Evolutionary conservation across 805 yeast species (phyloP).

Genomic region (Cyberlindnera xylosilytica): DNA sequence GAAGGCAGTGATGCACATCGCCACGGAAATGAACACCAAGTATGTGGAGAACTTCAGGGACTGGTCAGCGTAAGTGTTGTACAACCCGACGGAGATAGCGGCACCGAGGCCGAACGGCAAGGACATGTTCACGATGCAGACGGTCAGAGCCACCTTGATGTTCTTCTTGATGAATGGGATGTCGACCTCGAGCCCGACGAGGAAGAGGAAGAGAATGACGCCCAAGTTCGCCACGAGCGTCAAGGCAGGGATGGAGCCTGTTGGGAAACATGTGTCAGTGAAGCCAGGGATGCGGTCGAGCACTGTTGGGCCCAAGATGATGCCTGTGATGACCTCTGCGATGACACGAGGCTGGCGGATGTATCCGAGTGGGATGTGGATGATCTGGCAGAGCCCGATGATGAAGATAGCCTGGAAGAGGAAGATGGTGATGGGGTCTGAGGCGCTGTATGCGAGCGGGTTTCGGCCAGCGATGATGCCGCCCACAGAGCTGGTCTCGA

Average conservation of each 20-base stretch:
- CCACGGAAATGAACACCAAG: conserved; percentile 79
- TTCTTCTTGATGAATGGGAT: conserved; percentile 59
- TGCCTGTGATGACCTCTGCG: conserved; percentile 78
- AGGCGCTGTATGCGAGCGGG: conserved; percentile 57
- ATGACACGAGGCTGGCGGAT: conserved; percentile 77
- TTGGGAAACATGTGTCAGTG: conserved; percentile 62
- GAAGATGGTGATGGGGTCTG: conserved; percentile 65
- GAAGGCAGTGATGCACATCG: conserved; percentile 81
- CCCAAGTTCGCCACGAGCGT: conserved; percentile 73
- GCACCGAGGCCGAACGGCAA: conserved; percentile 81
- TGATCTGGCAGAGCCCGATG: conserved; percentile 52
- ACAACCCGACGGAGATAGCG: conserved; percentile 64
- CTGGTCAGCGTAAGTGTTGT: conserved; percentile 21
- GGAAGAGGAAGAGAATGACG: conserved; percentile 67
- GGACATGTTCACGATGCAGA: conserved; percentile 70
- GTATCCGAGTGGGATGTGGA: conserved; percentile 57
- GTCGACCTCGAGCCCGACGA: conserved; percentile 80
- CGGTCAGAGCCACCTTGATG: conserved; percentile 57
- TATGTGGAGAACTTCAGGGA: conserved; percentile 63
- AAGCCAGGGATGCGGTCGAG: conserved; percentile 70
- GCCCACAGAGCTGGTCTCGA: conserved; percentile 37
- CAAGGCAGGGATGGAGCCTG: conserved; percentile 57
- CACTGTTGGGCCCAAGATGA: conserved; percentile 71
- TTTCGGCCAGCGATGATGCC: conserved; percentile 73
- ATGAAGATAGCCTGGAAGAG: conserved; percentile 67